Base-by-base conservation (phyloP, 148 eudicot genomes). In the Rhododendron williamsianum region DNA sequence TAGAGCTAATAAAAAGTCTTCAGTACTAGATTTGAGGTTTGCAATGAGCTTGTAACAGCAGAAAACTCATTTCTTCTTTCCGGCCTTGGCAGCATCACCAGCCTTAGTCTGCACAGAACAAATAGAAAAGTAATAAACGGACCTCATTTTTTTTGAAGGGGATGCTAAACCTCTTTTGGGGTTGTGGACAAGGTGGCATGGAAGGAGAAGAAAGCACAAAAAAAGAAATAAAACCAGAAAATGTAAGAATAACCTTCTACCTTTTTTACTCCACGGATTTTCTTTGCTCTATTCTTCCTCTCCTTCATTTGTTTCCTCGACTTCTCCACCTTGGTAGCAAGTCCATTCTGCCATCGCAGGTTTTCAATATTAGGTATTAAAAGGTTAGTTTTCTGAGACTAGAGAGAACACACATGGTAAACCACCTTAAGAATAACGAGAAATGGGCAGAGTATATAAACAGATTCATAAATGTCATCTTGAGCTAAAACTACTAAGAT, bases 211-310 rank as follows among this genome's bases (percentile, higher is more conserved):
- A 69, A 69, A 69, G 74, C 16, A 69, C 35, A 27, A 27, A 27
- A n/a, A 69, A 21, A 21, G 67, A 27, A 69, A 69, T 3, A 25
- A 35, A 69, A 69, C 11, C 72, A 25, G 74, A n/a, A 27, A 25
- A 69, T 27, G 74, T 11, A 27, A 69, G 36, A 23, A 63, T 27
- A 27, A 25, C 73, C 15, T 25, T 67, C 73, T 89, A 93, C 96
- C 95, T 94, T 94, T 92, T 94, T 94, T n/a, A 94, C 95, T 87
- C 98, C 98, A 51, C 98, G 94, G 49, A 94, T 88, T 90, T 93
- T 94, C 94, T 91, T 94, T 1, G 98, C 89, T 77, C 98, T 92
- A 86, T 94, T 94, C 92, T 94, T 94, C 87, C 98, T 88, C 87
- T 94, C 98, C 91, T 94, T 93, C 90, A 94, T 51, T 83, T 94